These are phyloP conservation scores for Penicillium brasilianum DNA, from an alignment of 2,329 filamentous ascomycete species.

Conservation along the genomic window DNA sequence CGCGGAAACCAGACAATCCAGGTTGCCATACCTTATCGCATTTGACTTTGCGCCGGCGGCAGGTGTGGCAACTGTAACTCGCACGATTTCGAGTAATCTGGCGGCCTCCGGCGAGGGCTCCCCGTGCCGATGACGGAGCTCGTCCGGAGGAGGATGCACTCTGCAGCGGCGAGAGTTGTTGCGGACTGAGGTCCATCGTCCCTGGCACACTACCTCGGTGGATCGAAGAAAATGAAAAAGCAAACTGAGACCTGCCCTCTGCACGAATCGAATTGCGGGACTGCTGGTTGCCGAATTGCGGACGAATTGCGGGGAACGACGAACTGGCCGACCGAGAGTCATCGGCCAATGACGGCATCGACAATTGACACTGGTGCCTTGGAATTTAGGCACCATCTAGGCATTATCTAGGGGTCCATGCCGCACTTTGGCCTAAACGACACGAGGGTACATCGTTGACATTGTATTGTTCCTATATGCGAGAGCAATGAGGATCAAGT, in stretches of 20 bases:
- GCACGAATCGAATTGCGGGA: constrained; percentile 6
- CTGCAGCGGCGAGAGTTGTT: constrained; percentile 11
- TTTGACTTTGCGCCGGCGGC: constrained; percentile 54
- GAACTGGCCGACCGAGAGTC: not conserved
- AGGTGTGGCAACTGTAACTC: constrained; percentile 55
- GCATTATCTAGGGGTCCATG: too few species aligned
- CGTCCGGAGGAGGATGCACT: constrained; percentile 12
- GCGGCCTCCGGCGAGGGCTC: constrained; percentile 37
- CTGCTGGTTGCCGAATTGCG: constrained; percentile 20
- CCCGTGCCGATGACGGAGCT: constrained; percentile 19
- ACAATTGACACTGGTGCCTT: not conserved
- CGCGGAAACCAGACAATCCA: too few species aligned
- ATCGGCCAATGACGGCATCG: constrained; percentile 17
- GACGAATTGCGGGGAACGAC: constrained; percentile 26
- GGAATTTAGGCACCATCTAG: not conserved
- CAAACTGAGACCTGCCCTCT: not conserved
- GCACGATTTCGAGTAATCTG: constrained; percentile 55
- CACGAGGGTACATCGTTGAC: not conserved
- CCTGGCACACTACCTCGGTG: not conserved
- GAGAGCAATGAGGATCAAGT: not conserved
- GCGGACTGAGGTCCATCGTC: constrained; percentile 26
- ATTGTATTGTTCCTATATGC: not conserved
- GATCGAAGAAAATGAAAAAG: not conserved
- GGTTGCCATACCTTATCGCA: constrained; percentile 47
- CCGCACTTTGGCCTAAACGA: not conserved